Evolutionary conservation across 148 eudicot species (phyloP), one percentile per base, ranked within the genome.

Genomic region (Spergularia marina): DNA sequence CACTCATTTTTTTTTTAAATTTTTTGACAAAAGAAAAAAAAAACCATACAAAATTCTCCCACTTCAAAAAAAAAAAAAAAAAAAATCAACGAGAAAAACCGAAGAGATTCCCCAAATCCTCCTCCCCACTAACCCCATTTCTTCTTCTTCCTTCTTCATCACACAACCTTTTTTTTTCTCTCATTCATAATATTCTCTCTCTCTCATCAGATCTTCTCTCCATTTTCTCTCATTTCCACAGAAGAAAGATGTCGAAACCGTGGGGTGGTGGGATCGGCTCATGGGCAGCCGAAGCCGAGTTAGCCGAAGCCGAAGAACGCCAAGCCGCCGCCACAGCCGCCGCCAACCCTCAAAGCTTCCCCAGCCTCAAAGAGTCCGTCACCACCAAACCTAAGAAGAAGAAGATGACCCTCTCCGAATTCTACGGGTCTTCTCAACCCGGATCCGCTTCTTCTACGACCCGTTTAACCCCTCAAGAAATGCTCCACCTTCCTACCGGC

Each of bases 241-340:
- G 10, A 20, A 23, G 57, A 17, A 49, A 57, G 30, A 83, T 87
- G 95, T 77, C 91, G 76, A 90, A 88, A 73, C 85, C 91, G 15
- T 90, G 95, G 95, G 88, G 87, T 39, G 75, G 72, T 1, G 49
- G 34, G 25, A 84, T 87, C 89, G 92, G 92, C 75, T 83, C 84
- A 13, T 91, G 96, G 96, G 96, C 96, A 44, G 95, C 85, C 71
- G 92, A 91, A 17, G 85, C 96, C 67, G 96, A 91, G 84, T 83
- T 81, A 21, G 94, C 83, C 47, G 94, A 88, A 53, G 90, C 82
- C 11, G 94, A 88, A 68, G 89, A 88, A 78, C 74, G 73, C 12
- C 83, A 86, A 56, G 70, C 71, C 44, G 85, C 84, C 74, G 62
- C 77, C 20, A 54, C 75, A 14, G 57, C 74, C 56, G 44, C 53